Percentiles rank a stretch among this genome's conserved stretches.
These are phyloP conservation scores for Lactarius evosmus DNA, from an alignment of 768 basidiomycete species.

Conservation along the genomic window DNA sequence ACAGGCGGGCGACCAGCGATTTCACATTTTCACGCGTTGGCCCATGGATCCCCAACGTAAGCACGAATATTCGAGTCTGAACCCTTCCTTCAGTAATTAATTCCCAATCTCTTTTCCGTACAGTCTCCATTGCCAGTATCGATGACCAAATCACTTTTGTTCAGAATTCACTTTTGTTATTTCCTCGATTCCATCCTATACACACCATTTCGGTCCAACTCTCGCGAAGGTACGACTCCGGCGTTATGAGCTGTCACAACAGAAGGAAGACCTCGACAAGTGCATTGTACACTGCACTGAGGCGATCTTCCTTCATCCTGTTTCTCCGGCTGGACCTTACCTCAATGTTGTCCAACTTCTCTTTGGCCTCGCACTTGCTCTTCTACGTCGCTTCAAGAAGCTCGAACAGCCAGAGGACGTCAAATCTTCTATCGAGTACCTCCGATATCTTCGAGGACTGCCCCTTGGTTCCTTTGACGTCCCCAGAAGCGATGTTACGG, in stretches of 20 bases:
- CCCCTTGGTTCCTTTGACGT: no score
- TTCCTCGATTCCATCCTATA: not conserved
- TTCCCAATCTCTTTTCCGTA: no score
- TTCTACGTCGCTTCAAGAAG: not conserved
- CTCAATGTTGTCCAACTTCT: not conserved
- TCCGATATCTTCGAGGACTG: not conserved
- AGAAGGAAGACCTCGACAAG: not conserved
- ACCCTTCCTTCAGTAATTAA: no score
- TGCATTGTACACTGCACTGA: not conserved
- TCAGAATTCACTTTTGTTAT: not conserved
- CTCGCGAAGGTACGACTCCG: not conserved
- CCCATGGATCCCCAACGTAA: no score
- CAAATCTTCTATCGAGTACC: not conserved
- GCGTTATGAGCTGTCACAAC: not conserved
- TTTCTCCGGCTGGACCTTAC: not conserved
- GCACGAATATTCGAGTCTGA: no score
- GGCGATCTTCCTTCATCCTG: not conserved
- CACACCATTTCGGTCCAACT: not conserved
- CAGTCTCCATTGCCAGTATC: no score
- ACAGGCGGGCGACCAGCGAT: no score
- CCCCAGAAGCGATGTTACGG: not conserved
- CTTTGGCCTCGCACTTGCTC: not conserved
- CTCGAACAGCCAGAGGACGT: not conserved
- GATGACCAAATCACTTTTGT: no score
- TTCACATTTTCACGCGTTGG: no score